Percentiles rank a stretch among this genome's conserved stretches.
These are phyloP conservation scores for Penicillium longicatenatum DNA, from an alignment of 495 filamentous ascomycete genomes.

Conservation along the genomic window DNA sequence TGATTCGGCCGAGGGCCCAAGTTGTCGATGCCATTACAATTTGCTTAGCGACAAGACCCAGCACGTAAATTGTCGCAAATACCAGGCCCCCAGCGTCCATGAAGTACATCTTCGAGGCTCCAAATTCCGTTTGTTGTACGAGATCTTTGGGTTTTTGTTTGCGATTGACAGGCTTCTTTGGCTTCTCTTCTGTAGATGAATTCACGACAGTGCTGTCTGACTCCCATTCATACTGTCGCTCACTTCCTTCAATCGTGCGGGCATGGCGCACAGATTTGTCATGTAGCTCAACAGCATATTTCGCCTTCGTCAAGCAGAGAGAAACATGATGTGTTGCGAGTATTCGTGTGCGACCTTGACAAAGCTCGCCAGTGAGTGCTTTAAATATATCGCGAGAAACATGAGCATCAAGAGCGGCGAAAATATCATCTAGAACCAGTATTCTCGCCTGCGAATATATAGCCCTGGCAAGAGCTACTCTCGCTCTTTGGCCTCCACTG, in stretches of 20 bases:
- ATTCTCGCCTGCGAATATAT: background rate
- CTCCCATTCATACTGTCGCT: too few species aligned
- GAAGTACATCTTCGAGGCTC: background rate
- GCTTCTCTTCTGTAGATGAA: too few species aligned
- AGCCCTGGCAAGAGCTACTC: conserved; percentile 1
- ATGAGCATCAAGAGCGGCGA: background rate
- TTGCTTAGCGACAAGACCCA: background rate
- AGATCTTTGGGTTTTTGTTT: background rate
- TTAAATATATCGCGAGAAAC: background rate
- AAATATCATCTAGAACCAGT: conserved; percentile 6
- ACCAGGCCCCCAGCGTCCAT: background rate
- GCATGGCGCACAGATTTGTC: background rate
- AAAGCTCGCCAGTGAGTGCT: background rate
- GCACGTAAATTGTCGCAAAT: background rate
- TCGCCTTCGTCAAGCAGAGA: background rate
- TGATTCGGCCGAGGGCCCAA: background rate
- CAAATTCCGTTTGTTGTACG: background rate
- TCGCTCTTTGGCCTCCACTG: background rate
- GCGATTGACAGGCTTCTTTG: too few species aligned
- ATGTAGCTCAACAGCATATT: background rate
- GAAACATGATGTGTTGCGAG: background rate
- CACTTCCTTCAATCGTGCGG: too few species aligned
- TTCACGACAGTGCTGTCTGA: too few species aligned
- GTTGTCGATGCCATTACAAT: background rate
- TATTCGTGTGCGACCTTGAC: background rate